phyloP scores from a whole-genome alignment of 805 yeast species.

The Suhomyces prunicola region DNA sequence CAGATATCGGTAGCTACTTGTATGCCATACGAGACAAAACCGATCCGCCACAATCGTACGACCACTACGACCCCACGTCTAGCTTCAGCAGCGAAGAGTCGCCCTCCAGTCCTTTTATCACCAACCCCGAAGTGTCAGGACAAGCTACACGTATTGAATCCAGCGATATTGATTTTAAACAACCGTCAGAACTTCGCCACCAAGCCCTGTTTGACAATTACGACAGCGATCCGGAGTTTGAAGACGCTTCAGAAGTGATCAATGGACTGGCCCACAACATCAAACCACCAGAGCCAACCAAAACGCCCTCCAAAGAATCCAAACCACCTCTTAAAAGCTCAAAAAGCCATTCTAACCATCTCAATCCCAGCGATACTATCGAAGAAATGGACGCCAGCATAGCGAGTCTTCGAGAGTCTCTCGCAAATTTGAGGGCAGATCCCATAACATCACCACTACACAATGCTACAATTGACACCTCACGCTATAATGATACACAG shows the following conservation, averaged over 20 bases:
- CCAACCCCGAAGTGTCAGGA: slow-evolving; percentile 8
- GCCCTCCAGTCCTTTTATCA: slow-evolving; percentile 10
- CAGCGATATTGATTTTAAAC: neutral
- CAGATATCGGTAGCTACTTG: neutral
- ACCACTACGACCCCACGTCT: neutral
- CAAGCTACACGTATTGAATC: neutral
- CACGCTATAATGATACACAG: slow-evolving; percentile 19
- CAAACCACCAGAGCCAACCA: neutral
- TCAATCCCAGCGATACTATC: neutral
- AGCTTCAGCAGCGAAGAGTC: neutral
- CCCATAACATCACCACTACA: slow-evolving; percentile 4
- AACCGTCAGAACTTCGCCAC: neutral
- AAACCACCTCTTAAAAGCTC: neutral
- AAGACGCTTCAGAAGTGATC: slow-evolving; percentile 2
- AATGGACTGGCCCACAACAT: neutral
- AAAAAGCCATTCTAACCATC: neutral
- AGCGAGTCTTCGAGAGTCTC: slow-evolving; percentile 11
- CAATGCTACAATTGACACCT: slow-evolving; percentile 11
- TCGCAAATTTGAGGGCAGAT: slow-evolving; percentile 6
- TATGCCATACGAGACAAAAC: slow-evolving; percentile 1
- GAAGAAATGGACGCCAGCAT: slow-evolving; percentile 13
- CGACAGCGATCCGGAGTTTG: slow-evolving; percentile 1
- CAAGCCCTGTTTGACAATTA: neutral
- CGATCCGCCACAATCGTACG: neutral
- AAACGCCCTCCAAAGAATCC: neutral